These are phyloP conservation scores for Mucor mucedo DNA, from an alignment of 371 early-diverging fungal genomes.

Conservation along the genomic window DNA sequence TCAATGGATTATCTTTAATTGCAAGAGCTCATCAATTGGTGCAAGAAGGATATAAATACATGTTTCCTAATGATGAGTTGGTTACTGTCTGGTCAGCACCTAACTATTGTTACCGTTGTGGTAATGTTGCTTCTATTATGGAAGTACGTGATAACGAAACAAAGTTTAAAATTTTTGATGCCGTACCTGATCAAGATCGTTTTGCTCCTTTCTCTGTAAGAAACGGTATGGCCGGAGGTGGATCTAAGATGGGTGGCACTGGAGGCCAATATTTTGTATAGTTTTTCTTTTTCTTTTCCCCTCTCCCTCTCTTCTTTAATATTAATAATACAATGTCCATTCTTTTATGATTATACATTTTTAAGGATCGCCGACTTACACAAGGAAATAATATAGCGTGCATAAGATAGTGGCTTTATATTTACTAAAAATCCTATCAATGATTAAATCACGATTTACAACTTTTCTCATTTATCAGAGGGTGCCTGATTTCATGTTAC, in stretches of 20 bases:
- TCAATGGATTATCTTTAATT: constrained; percentile 96
- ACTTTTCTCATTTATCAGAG: no score
- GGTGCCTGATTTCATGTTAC: no score
- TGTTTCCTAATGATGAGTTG: constrained; percentile 94
- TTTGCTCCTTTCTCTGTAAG: constrained; percentile 39
- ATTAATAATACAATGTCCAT: background rate
- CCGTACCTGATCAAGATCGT: constrained; percentile 92
- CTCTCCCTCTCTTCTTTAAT: background rate
- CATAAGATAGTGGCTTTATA: no score
- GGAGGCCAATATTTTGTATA: constrained; percentile 59
- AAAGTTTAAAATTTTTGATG: constrained; percentile 93
- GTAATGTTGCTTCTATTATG: constrained; percentile 98
- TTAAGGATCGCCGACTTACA: no score
- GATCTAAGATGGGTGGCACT: constrained; percentile 38
- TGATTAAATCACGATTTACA: no score
- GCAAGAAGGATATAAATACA: constrained; percentile 97
- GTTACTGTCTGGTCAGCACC: constrained; percentile 99
- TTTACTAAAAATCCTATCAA: no score
- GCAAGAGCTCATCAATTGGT: constrained; percentile 99
- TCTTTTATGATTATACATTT: background rate
- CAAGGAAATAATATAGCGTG: no score
- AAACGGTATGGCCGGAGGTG: constrained; percentile 25
- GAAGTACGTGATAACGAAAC: constrained; percentile 84
- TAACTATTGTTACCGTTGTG: constrained; percentile 99
- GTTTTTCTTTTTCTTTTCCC: background rate